These are phyloP conservation scores for Leishmania arabica DNA, from an alignment of 208 protist species.

Conservation along the genomic window DNA sequence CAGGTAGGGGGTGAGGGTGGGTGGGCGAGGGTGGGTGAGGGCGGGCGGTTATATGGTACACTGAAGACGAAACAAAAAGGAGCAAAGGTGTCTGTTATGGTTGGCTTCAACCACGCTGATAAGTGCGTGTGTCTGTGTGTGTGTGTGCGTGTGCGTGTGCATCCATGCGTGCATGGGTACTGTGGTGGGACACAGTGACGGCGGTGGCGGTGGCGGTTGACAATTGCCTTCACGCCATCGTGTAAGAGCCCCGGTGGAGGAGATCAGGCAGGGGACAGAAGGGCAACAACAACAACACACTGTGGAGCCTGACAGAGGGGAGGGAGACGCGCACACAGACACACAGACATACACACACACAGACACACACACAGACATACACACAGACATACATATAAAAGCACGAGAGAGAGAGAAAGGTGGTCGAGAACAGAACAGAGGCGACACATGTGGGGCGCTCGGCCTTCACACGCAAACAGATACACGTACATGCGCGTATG, in stretches of 20 bases:
- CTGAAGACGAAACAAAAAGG: neutral
- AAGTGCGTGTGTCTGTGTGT: neutral
- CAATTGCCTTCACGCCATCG: neutral
- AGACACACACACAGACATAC: neutral
- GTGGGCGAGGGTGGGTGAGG: too few relatives aligned
- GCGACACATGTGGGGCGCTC: neutral
- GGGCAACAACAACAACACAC: neutral
- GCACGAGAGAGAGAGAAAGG: neutral
- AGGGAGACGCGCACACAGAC: neutral
- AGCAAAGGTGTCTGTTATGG: neutral
- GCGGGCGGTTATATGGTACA: neutral
- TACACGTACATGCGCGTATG: neutral
- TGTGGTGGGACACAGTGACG: neutral
- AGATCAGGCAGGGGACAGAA: neutral
- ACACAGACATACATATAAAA: neutral
- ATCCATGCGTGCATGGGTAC: neutral
- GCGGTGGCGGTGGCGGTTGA: neutral
- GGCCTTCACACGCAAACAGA: neutral
- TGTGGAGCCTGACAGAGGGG: neutral
- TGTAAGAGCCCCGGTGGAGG: neutral
- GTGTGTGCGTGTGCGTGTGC: neutral
- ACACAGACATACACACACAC: neutral
- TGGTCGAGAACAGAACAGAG: neutral
- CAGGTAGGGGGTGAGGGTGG: too few relatives aligned
- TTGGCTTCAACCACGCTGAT: too few relatives aligned